Conservation (phyloP, 2,329 filamentous ascomycete species). For the Alternaria arborescens region DNA sequence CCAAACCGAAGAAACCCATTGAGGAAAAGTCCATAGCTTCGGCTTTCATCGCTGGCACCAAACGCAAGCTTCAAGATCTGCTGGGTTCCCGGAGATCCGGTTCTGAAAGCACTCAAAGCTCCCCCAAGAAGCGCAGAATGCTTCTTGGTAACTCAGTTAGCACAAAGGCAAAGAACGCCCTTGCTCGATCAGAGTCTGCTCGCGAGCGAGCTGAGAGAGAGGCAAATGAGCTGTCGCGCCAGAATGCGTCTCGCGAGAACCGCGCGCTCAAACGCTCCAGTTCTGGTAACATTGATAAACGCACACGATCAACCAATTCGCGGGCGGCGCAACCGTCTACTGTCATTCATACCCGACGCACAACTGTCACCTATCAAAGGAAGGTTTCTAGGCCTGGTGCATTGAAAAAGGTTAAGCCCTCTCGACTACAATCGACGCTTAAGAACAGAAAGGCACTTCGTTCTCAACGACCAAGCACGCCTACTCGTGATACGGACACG, state of each 20-base stretch:
- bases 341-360: conserved; percentile 30
- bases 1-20: conserved; percentile 60
- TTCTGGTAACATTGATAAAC: conserved; percentile 21
- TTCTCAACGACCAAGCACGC: conserved; percentile 31
- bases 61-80: conserved; percentile 47
- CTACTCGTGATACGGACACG: conserved; percentile 14
- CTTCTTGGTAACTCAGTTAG: conserved; percentile 24
- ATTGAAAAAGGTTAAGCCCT: conserved; percentile 33
- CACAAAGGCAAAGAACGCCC: conserved; percentile 37
- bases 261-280: conserved; percentile 42
- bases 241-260: conserved; percentile 43
- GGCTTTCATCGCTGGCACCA: conserved; percentile 42
- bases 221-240: conserved; percentile 39
- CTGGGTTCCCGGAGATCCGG: conserved; percentile 30
- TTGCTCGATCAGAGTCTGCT: conserved; percentile 29
- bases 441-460: conserved; percentile 24
- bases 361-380: conserved; percentile 36
- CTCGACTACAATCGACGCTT: conserved; percentile 17
- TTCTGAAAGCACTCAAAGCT: conserved; percentile 36
- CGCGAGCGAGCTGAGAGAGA: conserved; percentile 38
- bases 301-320: conserved; percentile 17
- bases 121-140: conserved; percentile 45
- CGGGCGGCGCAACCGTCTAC: conserved; percentile 19
- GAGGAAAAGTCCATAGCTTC: conserved; percentile 45
- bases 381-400: conserved; percentile 33